These are phyloP conservation scores for Aschersonia sp. DNA, from an alignment of 2,329 filamentous ascomycete genomes.

Conservation along the genomic window DNA sequence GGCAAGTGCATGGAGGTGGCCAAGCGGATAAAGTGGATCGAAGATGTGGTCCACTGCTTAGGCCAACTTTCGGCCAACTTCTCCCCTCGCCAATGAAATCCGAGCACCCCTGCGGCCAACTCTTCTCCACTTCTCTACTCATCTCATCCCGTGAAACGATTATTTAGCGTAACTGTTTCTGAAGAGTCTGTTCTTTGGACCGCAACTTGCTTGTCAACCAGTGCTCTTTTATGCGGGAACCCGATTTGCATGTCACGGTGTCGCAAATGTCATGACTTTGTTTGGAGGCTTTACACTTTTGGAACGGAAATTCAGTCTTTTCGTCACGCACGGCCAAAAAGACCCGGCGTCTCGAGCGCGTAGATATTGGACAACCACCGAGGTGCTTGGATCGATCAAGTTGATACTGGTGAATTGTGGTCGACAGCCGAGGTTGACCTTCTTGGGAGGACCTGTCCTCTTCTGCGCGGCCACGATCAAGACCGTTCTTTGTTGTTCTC, in stretches of 20 bases:
- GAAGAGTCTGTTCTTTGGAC: background rate
- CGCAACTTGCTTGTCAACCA: background rate
- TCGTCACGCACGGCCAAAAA: too few species aligned
- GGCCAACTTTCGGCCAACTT: constrained; percentile 4
- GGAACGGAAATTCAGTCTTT: background rate
- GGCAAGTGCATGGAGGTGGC: background rate
- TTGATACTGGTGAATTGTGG: too few species aligned
- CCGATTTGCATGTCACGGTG: background rate
- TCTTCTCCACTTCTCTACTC: background rate
- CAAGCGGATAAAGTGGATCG: background rate
- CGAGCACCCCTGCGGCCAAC: background rate
- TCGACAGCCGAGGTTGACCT: too few species aligned
- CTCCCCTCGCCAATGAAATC: constrained; percentile 1
- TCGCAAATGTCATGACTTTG: background rate
- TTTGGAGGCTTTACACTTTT: background rate
- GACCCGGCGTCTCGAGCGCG: too few species aligned
- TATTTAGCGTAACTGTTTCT: background rate
- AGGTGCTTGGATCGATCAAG: too few species aligned
- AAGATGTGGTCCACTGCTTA: background rate
- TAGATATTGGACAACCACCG: too few species aligned
- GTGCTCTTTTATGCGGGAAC: background rate
- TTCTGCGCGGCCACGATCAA: too few species aligned
- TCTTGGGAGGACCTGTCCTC: too few species aligned
- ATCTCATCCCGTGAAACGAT: background rate
- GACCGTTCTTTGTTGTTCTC: too few species aligned